Percentiles rank a stretch among this genome's conserved stretches.
phyloP scores from a whole-genome alignment of 805 yeast species.

The Ogataea trehaloabstinens region DNA sequence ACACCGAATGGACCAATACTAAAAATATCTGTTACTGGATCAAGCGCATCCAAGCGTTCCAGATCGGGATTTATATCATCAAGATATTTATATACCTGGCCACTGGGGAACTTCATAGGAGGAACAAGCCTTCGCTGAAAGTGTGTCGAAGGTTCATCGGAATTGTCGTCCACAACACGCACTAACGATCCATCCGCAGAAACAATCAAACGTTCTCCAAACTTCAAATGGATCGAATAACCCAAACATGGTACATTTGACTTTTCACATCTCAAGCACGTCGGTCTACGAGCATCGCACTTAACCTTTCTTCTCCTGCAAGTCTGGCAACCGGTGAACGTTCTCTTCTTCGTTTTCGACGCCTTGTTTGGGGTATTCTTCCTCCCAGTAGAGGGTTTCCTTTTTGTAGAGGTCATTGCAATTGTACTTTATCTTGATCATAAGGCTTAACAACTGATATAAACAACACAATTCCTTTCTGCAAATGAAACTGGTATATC shows the following conservation, averaged over 20 bases:
- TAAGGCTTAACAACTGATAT: no score
- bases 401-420: no score
- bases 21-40: slow-evolving; percentile 27
- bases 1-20: slow-evolving; percentile 31
- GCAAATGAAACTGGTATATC: no score
- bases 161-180: slow-evolving; percentile 2
- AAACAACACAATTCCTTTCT: slow-evolving; percentile 1
- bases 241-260: slow-evolving; percentile 48
- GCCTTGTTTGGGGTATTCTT: background rate
- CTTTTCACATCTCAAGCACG: slow-evolving; percentile 45
- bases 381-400: no score
- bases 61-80: slow-evolving; percentile 38
- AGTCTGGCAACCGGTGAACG: slow-evolving; percentile 56
- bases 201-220: slow-evolving; percentile 42
- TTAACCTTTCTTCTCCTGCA: slow-evolving; percentile 52
- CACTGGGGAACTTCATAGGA: slow-evolving; percentile 39
- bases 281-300: slow-evolving; percentile 48
- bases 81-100: slow-evolving; percentile 36
- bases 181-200: slow-evolving; percentile 21
- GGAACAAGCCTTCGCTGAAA: slow-evolving; percentile 46
- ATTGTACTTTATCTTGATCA: no score
- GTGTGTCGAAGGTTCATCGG: background rate
- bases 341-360: slow-evolving; percentile 11
- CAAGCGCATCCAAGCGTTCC: slow-evolving; percentile 22
- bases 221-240: slow-evolving; percentile 46